These are phyloP conservation scores for Ichthyophthirius multifiliis DNA, from an alignment of 169 alveolate genomes.

Conservation along the genomic window DNA sequence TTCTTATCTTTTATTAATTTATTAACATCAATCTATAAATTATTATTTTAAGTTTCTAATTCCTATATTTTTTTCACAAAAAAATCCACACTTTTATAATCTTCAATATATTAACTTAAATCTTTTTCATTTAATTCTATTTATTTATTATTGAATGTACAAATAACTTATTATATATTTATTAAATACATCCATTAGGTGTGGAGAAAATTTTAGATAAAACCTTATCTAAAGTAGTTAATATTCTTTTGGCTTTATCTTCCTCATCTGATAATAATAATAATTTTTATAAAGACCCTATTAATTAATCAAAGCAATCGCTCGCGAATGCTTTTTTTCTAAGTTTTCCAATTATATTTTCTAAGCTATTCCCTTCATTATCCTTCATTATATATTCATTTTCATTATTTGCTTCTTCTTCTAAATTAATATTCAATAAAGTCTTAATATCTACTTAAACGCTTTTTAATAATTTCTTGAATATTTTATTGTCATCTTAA, in stretches of 20 bases:
- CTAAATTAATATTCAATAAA: neutral
- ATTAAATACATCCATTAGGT: neutral
- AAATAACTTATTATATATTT: neutral
- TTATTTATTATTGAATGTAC: neutral
- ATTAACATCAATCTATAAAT: neutral
- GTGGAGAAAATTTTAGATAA: neutral
- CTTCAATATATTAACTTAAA: neutral
- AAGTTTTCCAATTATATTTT: neutral
- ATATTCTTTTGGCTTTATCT: neutral
- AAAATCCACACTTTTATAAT: neutral
- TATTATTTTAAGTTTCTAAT: neutral
- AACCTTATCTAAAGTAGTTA: neutral
- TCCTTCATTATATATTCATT: neutral
- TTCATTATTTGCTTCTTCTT: neutral
- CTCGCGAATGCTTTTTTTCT: neutral
- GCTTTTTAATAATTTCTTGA: neutral
- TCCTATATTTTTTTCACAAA: neutral
- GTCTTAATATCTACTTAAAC: neutral
- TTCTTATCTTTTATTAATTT: too few relatives aligned
- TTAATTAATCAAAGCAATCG: neutral
- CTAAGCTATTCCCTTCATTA: neutral
- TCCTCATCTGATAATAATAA: neutral
- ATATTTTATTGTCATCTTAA: neutral
- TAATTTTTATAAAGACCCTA: neutral
- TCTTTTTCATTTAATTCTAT: neutral